phyloP scores from a whole-genome alignment of 768 basidiomycete genomes.

The Trametes meyenii region DNA sequence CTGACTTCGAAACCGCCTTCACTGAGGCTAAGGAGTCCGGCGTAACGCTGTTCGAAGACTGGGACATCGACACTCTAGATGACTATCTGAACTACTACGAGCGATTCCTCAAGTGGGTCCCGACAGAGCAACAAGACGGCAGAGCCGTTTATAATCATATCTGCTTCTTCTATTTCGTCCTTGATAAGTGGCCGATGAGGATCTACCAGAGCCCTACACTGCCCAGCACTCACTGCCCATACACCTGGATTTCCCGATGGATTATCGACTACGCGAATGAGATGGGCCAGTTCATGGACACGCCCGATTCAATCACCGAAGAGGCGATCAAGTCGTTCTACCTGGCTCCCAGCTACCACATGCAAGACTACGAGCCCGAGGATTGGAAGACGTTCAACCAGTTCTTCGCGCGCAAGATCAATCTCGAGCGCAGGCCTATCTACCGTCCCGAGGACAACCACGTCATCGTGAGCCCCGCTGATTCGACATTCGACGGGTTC shows the following conservation, averaged over 20 bases:
- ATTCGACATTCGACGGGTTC: slow-evolving; percentile 18
- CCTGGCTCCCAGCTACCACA: slow-evolving; percentile 15
- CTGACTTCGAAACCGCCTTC: slow-evolving; percentile 16
- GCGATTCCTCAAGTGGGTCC: slow-evolving; percentile 21
- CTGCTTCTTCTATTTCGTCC: slow-evolving; percentile 27
- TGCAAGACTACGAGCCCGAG: slow-evolving; percentile 20
- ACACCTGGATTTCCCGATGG: slow-evolving; percentile 23
- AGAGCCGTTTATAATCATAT: slow-evolving; percentile 19
- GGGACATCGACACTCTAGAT: slow-evolving; percentile 18
- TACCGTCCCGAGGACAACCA: neutral
- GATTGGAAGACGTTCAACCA: slow-evolving; percentile 29
- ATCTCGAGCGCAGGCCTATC: slow-evolving; percentile 17
- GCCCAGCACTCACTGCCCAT: slow-evolving; percentile 14
- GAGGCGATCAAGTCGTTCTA: slow-evolving; percentile 20
- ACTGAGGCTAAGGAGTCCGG: slow-evolving; percentile 2
- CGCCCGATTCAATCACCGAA: slow-evolving; percentile 18
- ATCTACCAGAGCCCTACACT: slow-evolving; percentile 16
- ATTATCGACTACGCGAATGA: slow-evolving; percentile 25
- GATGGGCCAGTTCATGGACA: slow-evolving; percentile 25
- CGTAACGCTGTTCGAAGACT: slow-evolving; percentile 15
- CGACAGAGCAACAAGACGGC: slow-evolving; percentile 14
- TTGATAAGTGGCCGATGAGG: slow-evolving; percentile 16
- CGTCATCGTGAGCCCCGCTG: slow-evolving; percentile 22
- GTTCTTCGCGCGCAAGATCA: slow-evolving; percentile 26
- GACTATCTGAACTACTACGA: slow-evolving; percentile 25